Percentiles rank a stretch among this genome's conserved stretches.
These are phyloP conservation scores for Asterochloris sp. DNA, from an alignment of 139 green algal species.

Conservation along the genomic window DNA sequence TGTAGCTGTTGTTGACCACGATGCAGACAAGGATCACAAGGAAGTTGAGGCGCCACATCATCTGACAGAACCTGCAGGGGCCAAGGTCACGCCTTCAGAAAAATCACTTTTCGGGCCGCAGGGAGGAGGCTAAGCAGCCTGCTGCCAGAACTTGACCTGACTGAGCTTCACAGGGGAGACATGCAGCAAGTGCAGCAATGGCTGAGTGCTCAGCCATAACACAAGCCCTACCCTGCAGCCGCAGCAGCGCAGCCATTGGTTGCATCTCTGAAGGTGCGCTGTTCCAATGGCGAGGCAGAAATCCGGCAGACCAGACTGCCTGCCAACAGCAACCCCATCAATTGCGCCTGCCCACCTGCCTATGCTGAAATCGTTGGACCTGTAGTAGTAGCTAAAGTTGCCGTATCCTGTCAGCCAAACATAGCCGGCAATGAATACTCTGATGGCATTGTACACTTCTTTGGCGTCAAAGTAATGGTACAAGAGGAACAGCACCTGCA, in stretches of 20 bases:
- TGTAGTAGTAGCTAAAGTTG: constrained; percentile 97
- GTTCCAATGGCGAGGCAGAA: too few species aligned
- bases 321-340: too few species aligned
- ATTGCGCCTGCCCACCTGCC: constrained; percentile 14
- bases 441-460: constrained; percentile 97
- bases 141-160: too few species aligned
- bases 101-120: too few species aligned
- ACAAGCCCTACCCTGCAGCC: background rate
- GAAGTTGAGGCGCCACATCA: constrained; percentile 98
- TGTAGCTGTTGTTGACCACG: constrained; percentile 87
- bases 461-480: constrained; percentile 95
- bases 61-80: constrained; percentile 77
- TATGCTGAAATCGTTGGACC: constrained; percentile 66
- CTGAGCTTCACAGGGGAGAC: too few species aligned
- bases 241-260: background rate
- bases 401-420: constrained; percentile 98
- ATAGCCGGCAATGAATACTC: constrained; percentile 95
- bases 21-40: constrained; percentile 79
- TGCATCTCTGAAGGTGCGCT: background rate
- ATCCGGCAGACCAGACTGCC: too few species aligned
- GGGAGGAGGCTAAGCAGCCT: too few species aligned
- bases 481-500: constrained; percentile 89
- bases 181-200: too few species aligned
- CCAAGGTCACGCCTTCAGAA: too few species aligned
- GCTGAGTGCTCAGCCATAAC: too few species aligned